These are phyloP conservation scores for Backusella macrospora DNA, from an alignment of 192 early-diverging fungal genomes.

Conservation along the genomic window DNA sequence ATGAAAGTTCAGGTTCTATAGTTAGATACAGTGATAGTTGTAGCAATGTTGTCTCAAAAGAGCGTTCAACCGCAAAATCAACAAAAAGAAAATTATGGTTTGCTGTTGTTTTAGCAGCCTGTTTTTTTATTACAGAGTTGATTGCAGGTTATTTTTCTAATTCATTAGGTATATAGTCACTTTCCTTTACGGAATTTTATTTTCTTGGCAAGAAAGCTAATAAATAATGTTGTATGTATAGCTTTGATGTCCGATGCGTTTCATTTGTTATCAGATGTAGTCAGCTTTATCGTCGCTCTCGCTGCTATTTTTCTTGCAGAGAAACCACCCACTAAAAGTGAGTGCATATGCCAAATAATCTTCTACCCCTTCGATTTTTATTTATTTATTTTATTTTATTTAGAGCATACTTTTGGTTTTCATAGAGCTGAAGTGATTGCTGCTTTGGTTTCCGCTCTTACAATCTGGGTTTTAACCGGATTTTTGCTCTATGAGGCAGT, in stretches of 20 bases:
- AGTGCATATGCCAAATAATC: neutral
- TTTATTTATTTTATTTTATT: neutral
- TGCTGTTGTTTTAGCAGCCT: slow-evolving; percentile 57
- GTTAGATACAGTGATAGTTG: slow-evolving; percentile 13
- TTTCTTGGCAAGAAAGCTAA: neutral
- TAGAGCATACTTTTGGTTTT: slow-evolving; percentile 72
- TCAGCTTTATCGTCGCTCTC: slow-evolving; percentile 74
- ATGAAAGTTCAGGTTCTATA: slow-evolving; percentile 2
- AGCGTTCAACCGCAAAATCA: neutral
- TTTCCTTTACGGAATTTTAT: too few relatives aligned
- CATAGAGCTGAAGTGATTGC: slow-evolving; percentile 81
- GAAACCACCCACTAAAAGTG: slow-evolving; percentile 61
- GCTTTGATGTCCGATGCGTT: slow-evolving; percentile 82
- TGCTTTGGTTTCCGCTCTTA: slow-evolving; percentile 69
- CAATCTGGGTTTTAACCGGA: slow-evolving; percentile 77
- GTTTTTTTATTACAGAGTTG: slow-evolving; percentile 71
- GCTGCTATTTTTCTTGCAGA: slow-evolving; percentile 65
- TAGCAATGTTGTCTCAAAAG: slow-evolving; percentile 21
- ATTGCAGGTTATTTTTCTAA: slow-evolving; percentile 59
- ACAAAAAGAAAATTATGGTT: slow-evolving; percentile 52
- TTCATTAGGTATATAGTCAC: slow-evolving; percentile 43
- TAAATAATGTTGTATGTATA: slow-evolving; percentile 31
- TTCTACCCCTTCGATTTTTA: too few relatives aligned
- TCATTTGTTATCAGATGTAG: slow-evolving; percentile 71
- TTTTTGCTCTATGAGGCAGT: slow-evolving; percentile 70